Conservation (phyloP, 2,329 filamentous ascomycete species). For the Microdochium bolleyi region DNA sequence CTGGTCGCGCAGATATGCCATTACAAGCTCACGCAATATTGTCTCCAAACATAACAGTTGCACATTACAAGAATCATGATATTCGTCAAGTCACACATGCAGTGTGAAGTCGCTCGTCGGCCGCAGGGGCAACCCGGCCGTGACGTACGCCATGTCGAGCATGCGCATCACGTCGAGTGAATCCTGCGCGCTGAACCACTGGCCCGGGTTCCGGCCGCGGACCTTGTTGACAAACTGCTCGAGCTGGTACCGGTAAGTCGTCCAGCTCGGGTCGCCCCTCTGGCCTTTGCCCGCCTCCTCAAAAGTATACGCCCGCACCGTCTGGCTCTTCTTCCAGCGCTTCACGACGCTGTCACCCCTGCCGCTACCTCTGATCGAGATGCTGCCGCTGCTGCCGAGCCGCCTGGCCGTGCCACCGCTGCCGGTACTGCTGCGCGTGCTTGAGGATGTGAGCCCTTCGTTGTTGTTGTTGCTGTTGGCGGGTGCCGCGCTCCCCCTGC, state of each 20-base stretch:
- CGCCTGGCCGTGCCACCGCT: too few species aligned
- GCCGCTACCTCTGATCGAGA: background rate
- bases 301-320: constrained; percentile 14
- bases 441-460: background rate
- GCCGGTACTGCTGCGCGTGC: background rate
- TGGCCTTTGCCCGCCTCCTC: constrained; percentile 11
- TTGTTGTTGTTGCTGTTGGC: background rate
- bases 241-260: constrained; percentile 28
- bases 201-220: constrained; percentile 19
- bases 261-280: constrained; percentile 22
- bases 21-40: too few species aligned
- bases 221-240: constrained; percentile 30
- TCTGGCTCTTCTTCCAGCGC: constrained; percentile 12
- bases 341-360: constrained; percentile 4
- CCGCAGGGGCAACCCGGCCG: constrained; percentile 21
- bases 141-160: constrained; percentile 28
- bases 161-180: constrained; percentile 27
- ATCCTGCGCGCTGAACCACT: constrained; percentile 27
- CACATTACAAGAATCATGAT: background rate
- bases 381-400: background rate
- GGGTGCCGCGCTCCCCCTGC: background rate
- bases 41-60: too few species aligned
- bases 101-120: constrained; percentile 11
- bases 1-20: too few species aligned
- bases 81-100: background rate